Evolutionary conservation across 2,329 filamentous ascomycete genomes (phyloP).

Genomic region (Ascosphaera apis): DNA sequence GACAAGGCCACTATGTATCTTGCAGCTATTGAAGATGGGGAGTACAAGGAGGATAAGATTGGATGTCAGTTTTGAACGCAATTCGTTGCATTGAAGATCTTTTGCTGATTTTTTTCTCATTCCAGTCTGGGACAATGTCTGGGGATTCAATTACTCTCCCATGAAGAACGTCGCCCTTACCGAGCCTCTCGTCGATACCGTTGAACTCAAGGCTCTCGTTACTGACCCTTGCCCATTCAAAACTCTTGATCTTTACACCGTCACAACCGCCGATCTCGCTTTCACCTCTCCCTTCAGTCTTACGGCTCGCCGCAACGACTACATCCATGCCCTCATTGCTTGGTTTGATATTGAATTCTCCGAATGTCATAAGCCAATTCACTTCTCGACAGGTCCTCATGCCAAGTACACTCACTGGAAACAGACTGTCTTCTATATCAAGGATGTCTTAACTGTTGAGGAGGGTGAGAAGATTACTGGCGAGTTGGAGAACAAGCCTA

Average conservation of each 20-base stretch:
- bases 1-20: slow-evolving; percentile 97
- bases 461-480: slow-evolving; percentile 60
- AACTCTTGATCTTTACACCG: slow-evolving; percentile 81
- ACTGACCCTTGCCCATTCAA: slow-evolving; percentile 73
- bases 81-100: not conserved
- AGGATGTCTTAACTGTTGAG: slow-evolving; percentile 79
- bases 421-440: slow-evolving; percentile 96
- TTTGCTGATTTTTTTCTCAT: slow-evolving; percentile 11
- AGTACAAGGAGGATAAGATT: slow-evolving; percentile 99
- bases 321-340: slow-evolving; percentile 83
- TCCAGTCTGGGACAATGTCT: slow-evolving; percentile 96
- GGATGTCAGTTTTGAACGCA: slow-evolving; percentile 45
- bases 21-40: slow-evolving; percentile 91
- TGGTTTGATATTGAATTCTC: slow-evolving; percentile 99
- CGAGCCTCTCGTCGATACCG: slow-evolving; percentile 90
- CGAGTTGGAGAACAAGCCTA: slow-evolving; percentile 60
- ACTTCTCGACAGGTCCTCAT: slow-evolving; percentile 90
- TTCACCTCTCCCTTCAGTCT: slow-evolving; percentile 64
- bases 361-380: slow-evolving; percentile 92
- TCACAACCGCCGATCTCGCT: slow-evolving; percentile 58
- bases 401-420: slow-evolving; percentile 99
- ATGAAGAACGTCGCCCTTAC: slow-evolving; percentile 84
- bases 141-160: slow-evolving; percentile 88
- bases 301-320: slow-evolving; percentile 62
- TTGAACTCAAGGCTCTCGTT: slow-evolving; percentile 90